Base-by-base conservation (phyloP, 192 early-diverging fungal species). In the Linnemannia hyalina region DNA sequence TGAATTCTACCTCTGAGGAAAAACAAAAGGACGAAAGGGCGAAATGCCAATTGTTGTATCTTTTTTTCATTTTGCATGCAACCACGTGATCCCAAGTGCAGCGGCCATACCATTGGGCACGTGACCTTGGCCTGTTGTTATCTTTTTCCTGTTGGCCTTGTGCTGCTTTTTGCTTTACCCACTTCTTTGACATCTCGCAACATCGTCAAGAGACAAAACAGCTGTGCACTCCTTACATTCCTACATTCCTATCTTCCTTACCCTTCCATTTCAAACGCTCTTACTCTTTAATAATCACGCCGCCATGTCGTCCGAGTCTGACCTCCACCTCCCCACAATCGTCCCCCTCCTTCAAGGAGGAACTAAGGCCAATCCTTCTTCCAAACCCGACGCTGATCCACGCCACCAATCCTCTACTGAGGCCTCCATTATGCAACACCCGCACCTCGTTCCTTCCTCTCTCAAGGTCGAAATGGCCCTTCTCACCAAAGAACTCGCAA, bases 401-500 rank as follows among this genome's bases (percentile, higher is more conserved):
- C 73, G 55, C 54, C 81, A 77, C n/a, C 60, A 74, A n/a, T 73
- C 70, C 41, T 75, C 82, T 29, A 26, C 26, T 22, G 83, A 85
- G 35, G 55, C 84, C 4, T 69, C 71, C 20, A 74, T 86, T 4
- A 71, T 80, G 44, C 79, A 86, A 49, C 78, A 86, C 40, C 84
- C 78, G 20, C 79, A 86, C 76, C 72, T 86, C 38, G 84, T 86
- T 7, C 84, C 84, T 16, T 91, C 92, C 5, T 89, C 89, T 52
- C 84, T 96, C n/a, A 91, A 92, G 75, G 91, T 96, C 20, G 94
- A 95, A 32, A 92, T 91, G 2, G 89, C 83, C 68, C 76, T 88
- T 7, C 84, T 95, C 54, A 89, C 93, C 42, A 96, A 96, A 77
- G 95, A 96, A 79, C 76, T 96, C 65, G 80, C 88, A 11, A 89